Percentiles rank a stretch among this genome's conserved stretches.
Conservation (phyloP, 768 basidiomycete genomes). For the Podaxis sp. region DNA sequence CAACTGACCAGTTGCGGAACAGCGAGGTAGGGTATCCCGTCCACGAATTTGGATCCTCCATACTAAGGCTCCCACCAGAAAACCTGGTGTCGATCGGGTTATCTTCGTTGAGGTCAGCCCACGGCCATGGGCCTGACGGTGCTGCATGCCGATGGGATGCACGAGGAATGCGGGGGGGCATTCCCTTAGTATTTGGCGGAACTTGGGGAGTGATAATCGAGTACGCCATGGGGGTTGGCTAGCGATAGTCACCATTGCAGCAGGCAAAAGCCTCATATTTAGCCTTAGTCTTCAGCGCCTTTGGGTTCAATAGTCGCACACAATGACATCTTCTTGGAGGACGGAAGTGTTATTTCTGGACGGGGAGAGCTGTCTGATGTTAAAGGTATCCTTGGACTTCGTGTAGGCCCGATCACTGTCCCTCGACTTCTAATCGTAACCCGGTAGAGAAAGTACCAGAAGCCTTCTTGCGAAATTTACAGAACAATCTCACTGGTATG, state of each 20-base stretch:
- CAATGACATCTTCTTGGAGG: background rate
- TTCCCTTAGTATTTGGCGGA: constrained; percentile 8
- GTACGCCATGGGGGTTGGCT: constrained; percentile 3
- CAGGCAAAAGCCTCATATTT: background rate
- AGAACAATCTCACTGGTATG: too few relatives aligned
- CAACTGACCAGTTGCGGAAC: constrained; percentile 51
- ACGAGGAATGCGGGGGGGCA: constrained; percentile 24
- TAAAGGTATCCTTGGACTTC: too few relatives aligned
- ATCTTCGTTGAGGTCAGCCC: constrained; percentile 34
- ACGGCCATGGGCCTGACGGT: constrained; percentile 42
- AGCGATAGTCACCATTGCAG: background rate
- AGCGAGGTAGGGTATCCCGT: constrained; percentile 32
- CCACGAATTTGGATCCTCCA: constrained; percentile 27
- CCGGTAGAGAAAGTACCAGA: too few relatives aligned
- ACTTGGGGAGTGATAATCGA: constrained; percentile 6
- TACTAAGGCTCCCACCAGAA: constrained; percentile 26
- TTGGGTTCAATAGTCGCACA: background rate
- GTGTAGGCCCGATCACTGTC: too few relatives aligned
- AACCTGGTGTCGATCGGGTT: constrained; percentile 20
- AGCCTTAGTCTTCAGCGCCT: background rate
- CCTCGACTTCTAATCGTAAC: too few relatives aligned
- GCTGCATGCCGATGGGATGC: constrained; percentile 38
- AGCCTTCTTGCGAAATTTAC: too few relatives aligned
- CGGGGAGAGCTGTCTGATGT: background rate
- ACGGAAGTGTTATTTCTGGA: background rate